Evolutionary conservation across 768 basidiomycete species (phyloP).

Genomic region (Trametes sanguinea): DNA sequence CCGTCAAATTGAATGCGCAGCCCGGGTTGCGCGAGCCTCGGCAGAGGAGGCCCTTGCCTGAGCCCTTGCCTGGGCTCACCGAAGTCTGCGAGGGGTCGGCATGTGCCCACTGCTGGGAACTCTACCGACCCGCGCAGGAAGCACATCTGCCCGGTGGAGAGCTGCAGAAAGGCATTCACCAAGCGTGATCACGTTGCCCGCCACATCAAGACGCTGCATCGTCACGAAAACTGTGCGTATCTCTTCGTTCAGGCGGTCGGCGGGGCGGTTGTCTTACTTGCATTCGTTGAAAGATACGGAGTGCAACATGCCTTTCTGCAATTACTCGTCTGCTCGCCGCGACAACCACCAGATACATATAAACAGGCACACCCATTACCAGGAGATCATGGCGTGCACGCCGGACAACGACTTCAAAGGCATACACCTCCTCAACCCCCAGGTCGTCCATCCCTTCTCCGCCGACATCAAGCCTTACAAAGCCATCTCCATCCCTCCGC

Average conservation of each 20-base stretch:
- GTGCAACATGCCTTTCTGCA: constrained; percentile 66
- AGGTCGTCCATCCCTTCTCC: background rate
- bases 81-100: constrained; percentile 50
- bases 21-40: background rate
- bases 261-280: background rate
- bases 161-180: constrained; percentile 78
- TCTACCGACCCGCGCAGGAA: constrained; percentile 37
- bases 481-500: constrained; percentile 2
- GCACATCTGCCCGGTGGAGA: constrained; percentile 67
- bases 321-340: constrained; percentile 68
- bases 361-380: constrained; percentile 50
- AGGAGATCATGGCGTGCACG: constrained; percentile 22
- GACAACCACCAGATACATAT: constrained; percentile 81
- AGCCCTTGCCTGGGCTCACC: constrained; percentile 49
- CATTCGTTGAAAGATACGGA: constrained; percentile 33
- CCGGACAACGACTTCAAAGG: constrained; percentile 23
- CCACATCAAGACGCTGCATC: constrained; percentile 79
- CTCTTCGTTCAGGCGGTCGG: background rate
- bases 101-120: constrained; percentile 44
- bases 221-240: constrained; percentile 76
- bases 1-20: background rate
- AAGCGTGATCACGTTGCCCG: constrained; percentile 81
- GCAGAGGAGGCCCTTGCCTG: background rate
- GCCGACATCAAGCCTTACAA: constrained; percentile 13
- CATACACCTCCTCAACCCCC: constrained; percentile 13